These are phyloP conservation scores for Anthoceros angustus DNA, from an alignment of 225 moss, liverwort and hornwort species.

Conservation along the genomic window DNA sequence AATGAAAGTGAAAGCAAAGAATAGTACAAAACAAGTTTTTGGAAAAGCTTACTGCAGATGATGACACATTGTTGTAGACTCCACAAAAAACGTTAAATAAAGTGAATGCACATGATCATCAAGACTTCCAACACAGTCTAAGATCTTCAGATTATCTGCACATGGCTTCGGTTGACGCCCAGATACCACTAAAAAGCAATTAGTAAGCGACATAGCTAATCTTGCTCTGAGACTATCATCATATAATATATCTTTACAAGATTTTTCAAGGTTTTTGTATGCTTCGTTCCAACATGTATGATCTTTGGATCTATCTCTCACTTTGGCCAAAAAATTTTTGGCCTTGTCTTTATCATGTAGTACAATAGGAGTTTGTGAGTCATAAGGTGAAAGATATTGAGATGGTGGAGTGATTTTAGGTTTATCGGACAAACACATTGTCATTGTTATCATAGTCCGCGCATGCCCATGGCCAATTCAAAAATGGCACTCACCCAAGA, in stretches of 20 bases:
- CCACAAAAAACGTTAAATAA: constrained; percentile 82
- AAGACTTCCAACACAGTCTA: constrained; percentile 44
- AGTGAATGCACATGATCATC: constrained; percentile 53
- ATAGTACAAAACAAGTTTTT: background rate
- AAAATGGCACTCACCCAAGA: too few species aligned
- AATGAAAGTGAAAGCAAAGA: background rate
- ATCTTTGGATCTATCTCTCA: background rate
- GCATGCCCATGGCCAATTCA: too few species aligned
- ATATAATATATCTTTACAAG: constrained; percentile 60
- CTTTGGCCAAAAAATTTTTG: background rate
- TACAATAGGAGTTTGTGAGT: background rate
- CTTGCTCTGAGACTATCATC: constrained; percentile 64
- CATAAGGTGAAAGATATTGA: background rate
- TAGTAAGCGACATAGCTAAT: constrained; percentile 59
- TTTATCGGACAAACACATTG: too few species aligned
- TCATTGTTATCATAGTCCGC: too few species aligned
- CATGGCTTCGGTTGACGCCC: constrained; percentile 43
- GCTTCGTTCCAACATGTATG: constrained; percentile 81
- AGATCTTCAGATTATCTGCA: constrained; percentile 30
- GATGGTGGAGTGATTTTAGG: background rate
- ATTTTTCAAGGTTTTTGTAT: constrained; percentile 40
- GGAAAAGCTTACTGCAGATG: constrained; percentile 52
- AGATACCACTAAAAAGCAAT: constrained; percentile 71
- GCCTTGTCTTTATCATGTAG: background rate
- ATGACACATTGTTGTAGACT: constrained; percentile 75